Evolutionary conservation across 495 filamentous ascomycete species (phyloP), one percentile per base, ranked within the genome.

Genomic region (Aspergillus biplanus): DNA sequence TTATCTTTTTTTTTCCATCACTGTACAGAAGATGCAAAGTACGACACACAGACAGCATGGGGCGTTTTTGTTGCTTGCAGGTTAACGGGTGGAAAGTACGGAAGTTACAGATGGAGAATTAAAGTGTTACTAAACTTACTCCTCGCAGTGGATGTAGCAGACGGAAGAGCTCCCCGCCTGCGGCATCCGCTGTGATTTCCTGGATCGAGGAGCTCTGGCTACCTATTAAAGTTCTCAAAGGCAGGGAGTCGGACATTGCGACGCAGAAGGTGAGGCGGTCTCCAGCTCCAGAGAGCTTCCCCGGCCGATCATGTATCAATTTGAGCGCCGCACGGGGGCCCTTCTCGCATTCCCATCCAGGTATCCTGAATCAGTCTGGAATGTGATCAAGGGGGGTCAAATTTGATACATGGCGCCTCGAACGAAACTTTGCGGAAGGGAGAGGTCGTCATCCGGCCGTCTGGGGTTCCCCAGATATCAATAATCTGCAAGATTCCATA

Each of bases 121-220:
- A 62, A 56, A 52, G 52, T 62, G 59, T 62, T 31, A 55, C 21
- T 27, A 27, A 27, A 27, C 21, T 27, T 27, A 27, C 59, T 62
- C 52, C 59, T 56, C 52, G 52, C 59, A 62, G 59, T 32, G 35
- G 59, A 55, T 61, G 35, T 52, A 53, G 49, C 50, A 54, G 59
- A 42, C 59, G 59, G 59, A 55, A 21, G 0, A 6, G 9, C 47
- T 53, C 16, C 31, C 47, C 27, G 37, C 16, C 9, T 31, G 55
- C 55, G 18, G 6, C 39, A 53, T 33, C 59, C 33, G 33, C 59
- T 46, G 34, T 46, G 58, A 9, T 37, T 61, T 61, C 59, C 59
- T 53, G 59, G 59, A 54, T 55, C 32, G 37, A 33, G 39, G n/a
- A 49, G 13, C 5, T 49, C 21, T 21, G 5, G 18, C 9, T 50